phyloP scores from a whole-genome alignment of 2,329 filamentous ascomycete genomes.

The Epichloe typhina region DNA sequence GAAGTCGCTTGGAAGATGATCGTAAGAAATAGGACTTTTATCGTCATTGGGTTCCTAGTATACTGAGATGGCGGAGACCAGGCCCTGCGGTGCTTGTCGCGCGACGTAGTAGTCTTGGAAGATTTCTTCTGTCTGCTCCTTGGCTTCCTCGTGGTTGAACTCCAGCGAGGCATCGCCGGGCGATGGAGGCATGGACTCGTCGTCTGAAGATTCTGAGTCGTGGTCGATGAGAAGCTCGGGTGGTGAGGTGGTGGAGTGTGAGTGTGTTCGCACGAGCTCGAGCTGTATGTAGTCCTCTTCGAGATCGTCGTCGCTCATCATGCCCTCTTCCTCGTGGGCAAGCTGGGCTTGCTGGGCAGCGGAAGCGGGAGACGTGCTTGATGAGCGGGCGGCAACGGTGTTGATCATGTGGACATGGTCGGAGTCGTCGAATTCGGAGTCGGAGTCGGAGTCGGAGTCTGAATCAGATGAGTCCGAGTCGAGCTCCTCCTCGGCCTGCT shows the following conservation, averaged over 20 bases:
- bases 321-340: conserved; percentile 28
- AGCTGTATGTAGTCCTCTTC: conserved; percentile 54
- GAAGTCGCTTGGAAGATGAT: conserved; percentile 4
- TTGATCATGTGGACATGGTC: conserved; percentile 46
- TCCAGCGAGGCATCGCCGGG: conserved; percentile 44
- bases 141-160: conserved; percentile 45
- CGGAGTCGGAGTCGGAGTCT: conserved; percentile 32
- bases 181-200: conserved; percentile 66
- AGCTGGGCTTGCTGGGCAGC: conserved; percentile 11
- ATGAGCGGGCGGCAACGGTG: conserved; percentile 30
- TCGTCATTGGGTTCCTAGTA: conserved; percentile 27
- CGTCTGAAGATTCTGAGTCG: conserved; percentile 55
- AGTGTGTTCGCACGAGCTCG: conserved; percentile 54
- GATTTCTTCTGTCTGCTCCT: conserved; percentile 30
- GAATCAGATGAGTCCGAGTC: conserved; percentile 39
- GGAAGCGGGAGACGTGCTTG: conserved; percentile 20
- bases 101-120: conserved; percentile 42
- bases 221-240: conserved; percentile 56
- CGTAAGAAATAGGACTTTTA: neutral
- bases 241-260: conserved; percentile 48
- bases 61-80: conserved; percentile 43
- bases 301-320: conserved; percentile 34
- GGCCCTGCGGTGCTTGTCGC: conserved; percentile 33
- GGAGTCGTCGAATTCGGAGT: conserved; percentile 32
- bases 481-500: conserved; percentile 59